Conservation (phyloP, 2,329 filamentous ascomycete species). For the Fusarium mundagurra region DNA sequence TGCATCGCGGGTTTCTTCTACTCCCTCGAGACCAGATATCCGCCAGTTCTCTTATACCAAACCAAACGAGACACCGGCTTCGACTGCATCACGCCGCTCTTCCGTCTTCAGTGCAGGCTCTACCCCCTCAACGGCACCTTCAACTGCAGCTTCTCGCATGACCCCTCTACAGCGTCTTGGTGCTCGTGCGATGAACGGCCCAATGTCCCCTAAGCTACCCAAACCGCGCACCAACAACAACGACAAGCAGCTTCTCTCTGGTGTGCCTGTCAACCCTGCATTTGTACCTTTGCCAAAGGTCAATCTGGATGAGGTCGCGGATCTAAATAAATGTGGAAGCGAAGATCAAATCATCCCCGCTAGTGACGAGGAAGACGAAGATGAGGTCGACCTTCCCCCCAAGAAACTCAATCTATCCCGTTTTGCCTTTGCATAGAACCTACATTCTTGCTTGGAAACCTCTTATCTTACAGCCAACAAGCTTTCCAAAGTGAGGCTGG, state of each 20-base stretch:
- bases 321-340: slow-evolving; percentile 62
- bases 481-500: background rate
- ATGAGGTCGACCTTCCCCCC: slow-evolving; percentile 46
- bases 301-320: slow-evolving; percentile 62
- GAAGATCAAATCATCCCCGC: slow-evolving; percentile 67
- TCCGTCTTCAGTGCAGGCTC: slow-evolving; percentile 50
- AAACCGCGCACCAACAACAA: slow-evolving; percentile 40
- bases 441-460: background rate
- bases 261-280: slow-evolving; percentile 60
- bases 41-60: slow-evolving; percentile 49
- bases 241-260: slow-evolving; percentile 44
- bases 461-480: background rate
- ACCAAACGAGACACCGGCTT: slow-evolving; percentile 48
- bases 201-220: slow-evolving; percentile 44
- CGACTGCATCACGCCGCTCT: slow-evolving; percentile 48
- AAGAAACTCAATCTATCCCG: slow-evolving; percentile 59
- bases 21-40: slow-evolving; percentile 46
- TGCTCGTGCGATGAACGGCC: slow-evolving; percentile 51
- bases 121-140: slow-evolving; percentile 54
- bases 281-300: slow-evolving; percentile 66
- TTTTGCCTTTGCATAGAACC: slow-evolving; percentile 53
- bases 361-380: slow-evolving; percentile 59
- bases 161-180: slow-evolving; percentile 66
- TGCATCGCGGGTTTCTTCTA: slow-evolving; percentile 36
- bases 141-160: slow-evolving; percentile 55